Percentiles rank a stretch among this genome's conserved stretches.
Evolutionary conservation across 345 rosid species (phyloP).

Genomic region (Rubroshorea leprosula): DNA sequence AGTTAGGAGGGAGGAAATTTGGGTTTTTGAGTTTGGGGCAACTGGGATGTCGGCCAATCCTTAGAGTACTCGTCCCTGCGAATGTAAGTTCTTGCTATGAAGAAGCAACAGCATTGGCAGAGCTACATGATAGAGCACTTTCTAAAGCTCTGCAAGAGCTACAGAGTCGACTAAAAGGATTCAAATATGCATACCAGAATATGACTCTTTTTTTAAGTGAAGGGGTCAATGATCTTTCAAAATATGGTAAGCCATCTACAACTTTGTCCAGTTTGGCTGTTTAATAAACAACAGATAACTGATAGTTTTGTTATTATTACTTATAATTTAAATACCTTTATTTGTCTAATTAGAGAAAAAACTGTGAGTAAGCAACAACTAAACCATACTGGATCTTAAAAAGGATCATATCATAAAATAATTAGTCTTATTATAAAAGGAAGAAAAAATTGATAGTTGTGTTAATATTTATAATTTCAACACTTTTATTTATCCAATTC

Average conservation of each 20-base stretch:
- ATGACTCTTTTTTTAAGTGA: constrained; percentile 27
- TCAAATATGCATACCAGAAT: constrained; percentile 56
- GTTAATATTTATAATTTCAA: too few species aligned
- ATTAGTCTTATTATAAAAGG: too few species aligned
- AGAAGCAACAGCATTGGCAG: constrained; percentile 38
- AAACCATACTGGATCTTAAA: too few species aligned
- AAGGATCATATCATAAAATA: too few species aligned
- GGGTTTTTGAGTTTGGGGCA: constrained; percentile 26
- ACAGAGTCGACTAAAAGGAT: constrained; percentile 36
- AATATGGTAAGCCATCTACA: constrained; percentile 16
- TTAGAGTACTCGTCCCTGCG: neutral
- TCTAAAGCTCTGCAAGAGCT: constrained; percentile 31
- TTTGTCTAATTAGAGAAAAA: too few species aligned
- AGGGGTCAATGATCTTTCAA: constrained; percentile 45
- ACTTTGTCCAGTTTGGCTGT: too few species aligned
- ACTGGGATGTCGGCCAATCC: constrained; percentile 26
- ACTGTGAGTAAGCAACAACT: too few species aligned
- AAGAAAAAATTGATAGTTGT: too few species aligned
- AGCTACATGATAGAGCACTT: constrained; percentile 53
- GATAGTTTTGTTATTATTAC: too few species aligned
- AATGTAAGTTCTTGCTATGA: constrained; percentile 39
- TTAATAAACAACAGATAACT: too few species aligned
- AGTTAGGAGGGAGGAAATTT: constrained; percentile 42
- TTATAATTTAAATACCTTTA: too few species aligned
- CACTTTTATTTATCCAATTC: too few species aligned